Evolutionary conservation across 2,329 filamentous ascomycete species (phyloP), one percentile per base, ranked within the genome.

Genomic region (Beauveria scarabaeidicola): DNA sequence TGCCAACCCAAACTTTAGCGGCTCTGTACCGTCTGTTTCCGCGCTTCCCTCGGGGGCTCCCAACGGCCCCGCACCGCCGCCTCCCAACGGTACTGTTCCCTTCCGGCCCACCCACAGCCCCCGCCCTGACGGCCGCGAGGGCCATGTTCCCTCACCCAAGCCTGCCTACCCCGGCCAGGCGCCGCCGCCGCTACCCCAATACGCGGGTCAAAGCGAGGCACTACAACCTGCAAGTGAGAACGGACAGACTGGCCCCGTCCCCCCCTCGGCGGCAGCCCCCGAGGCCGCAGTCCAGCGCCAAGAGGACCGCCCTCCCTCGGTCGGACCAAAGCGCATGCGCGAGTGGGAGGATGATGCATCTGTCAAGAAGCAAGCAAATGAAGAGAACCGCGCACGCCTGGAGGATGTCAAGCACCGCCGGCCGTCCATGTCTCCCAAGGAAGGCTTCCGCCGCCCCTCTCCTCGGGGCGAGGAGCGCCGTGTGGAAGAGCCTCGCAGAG

Each of bases 331-430:
- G 80, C 85, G 94, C 61, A 82, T 86, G 71, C 87, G 92, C 52
- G 94, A 97, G 69, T 97, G 94, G 92, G 94, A 97, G 65, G 88
- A 93, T 40, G 91, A 95, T 40, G 77, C 84, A 23, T 76, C 85
- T 4, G 79, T 81, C 48, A 96, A 97, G 78, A 97, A 97, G 77
- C 85, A 89, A 62, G 87, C 90, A 10, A 96, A 86, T 43, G 93
- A 97, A 5, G 92, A 97, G 72, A 91, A 83, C 64, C 87, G 93
- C 47, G 90, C 90, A 61, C 89, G 91, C 58, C 80, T 97, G 65
- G 91, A 96, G 43, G 91, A 97, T 67, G 83, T 90, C 69, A 85
- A 87, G 62, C 86, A 89, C 69, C 89, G 91, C 61, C 87, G 91
- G 47, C 86, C 83, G 17, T 91, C 88, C 5, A 90, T 91, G 10